Percentiles rank a stretch among this genome's conserved stretches.
phyloP scores from a whole-genome alignment of 2,329 filamentous ascomycete genomes.

The Ceratocystis albifundus region DNA sequence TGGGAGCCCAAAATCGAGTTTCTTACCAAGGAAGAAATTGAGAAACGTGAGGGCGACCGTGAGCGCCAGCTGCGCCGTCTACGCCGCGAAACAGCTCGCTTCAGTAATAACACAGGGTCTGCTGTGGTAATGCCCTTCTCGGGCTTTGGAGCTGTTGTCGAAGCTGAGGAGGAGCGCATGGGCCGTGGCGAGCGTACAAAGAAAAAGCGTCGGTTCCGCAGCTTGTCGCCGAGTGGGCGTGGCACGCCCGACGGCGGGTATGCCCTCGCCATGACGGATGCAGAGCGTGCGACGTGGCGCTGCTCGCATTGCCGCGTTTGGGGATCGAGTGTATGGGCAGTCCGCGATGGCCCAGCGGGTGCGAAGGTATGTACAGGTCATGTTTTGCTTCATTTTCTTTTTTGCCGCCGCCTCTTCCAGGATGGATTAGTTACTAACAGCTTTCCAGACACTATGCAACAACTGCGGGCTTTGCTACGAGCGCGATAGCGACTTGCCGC shows the following conservation, averaged over 20 bases:
- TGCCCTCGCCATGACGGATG: conserved; percentile 59
- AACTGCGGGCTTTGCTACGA: conserved; percentile 88
- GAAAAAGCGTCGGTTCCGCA: conserved; percentile 87
- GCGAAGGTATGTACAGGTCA: conserved; percentile 52
- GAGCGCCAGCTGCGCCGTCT: conserved; percentile 81
- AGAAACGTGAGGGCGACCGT: conserved; percentile 88
- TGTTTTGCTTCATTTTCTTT: conserved; percentile 21
- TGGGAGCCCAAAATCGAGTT: conserved; percentile 76
- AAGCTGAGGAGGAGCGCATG: conserved; percentile 67
- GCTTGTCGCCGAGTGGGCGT: conserved; percentile 67
- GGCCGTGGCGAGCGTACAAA: conserved; percentile 85
- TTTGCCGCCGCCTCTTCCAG: conserved; percentile 14
- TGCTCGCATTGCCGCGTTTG: conserved; percentile 80
- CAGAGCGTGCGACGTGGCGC: conserved; percentile 72
- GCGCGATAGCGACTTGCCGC: conserved; percentile 68
- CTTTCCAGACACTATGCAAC: conserved; percentile 65
- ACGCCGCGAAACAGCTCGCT: conserved; percentile 80
- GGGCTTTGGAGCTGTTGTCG: conserved; percentile 40
- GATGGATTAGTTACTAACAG: conserved; percentile 25
- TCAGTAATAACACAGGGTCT: conserved; percentile 77
- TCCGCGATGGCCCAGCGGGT: conserved; percentile 78
- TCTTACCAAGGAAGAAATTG: conserved; percentile 89
- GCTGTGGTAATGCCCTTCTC: conserved; percentile 57
- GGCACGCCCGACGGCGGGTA: conserved; percentile 73
- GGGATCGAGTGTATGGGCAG: conserved; percentile 87